A percentile compares a stretch with the other conserved stretches of the same genome.
Conservation (phyloP, 1,284 basidiomycete genomes). For the Cutaneotrichosporon dermatis region DNA sequence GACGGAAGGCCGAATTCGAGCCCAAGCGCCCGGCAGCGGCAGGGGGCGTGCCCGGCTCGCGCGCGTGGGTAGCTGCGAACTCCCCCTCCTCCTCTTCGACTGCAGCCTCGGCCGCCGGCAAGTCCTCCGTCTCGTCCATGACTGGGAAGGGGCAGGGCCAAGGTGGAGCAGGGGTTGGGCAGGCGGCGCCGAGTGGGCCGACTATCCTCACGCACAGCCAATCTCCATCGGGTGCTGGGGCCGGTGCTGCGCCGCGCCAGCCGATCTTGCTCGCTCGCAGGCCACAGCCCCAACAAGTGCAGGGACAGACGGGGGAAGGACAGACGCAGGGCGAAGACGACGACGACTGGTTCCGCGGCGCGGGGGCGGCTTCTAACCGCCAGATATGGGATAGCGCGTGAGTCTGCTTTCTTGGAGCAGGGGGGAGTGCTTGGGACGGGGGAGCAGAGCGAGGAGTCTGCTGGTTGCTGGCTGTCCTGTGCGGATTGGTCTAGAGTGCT, state of each 20-base stretch:
- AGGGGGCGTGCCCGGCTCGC: too few species aligned
- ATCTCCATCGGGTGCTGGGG: background rate
- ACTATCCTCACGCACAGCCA: too few species aligned
- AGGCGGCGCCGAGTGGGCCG: too few species aligned
- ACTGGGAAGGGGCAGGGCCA: too few species aligned
- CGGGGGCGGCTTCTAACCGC: slow-evolving; percentile 12
- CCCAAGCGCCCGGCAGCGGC: background rate
- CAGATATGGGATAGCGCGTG: slow-evolving; percentile 26
- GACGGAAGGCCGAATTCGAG: background rate
- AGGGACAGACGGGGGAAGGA: background rate
- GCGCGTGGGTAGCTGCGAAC: too few species aligned
- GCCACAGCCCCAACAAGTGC: background rate
- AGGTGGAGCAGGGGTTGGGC: too few species aligned
- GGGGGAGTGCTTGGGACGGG: too few species aligned
- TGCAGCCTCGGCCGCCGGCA: background rate
- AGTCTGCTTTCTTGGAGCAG: slow-evolving; percentile 1
- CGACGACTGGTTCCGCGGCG: slow-evolving; percentile 21
- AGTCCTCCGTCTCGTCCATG: too few species aligned
- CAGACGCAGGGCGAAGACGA: background rate
- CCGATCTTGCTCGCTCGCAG: background rate
- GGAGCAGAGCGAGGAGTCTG: too few species aligned
- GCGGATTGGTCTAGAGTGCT: too few species aligned
- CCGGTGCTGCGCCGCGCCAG: background rate
- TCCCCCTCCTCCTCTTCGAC: background rate
- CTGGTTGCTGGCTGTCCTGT: too few species aligned